Percentiles rank a stretch among this genome's conserved stretches.
Conservation (phyloP, 352 stramenopile species). For the Phytophthora parvispora region DNA sequence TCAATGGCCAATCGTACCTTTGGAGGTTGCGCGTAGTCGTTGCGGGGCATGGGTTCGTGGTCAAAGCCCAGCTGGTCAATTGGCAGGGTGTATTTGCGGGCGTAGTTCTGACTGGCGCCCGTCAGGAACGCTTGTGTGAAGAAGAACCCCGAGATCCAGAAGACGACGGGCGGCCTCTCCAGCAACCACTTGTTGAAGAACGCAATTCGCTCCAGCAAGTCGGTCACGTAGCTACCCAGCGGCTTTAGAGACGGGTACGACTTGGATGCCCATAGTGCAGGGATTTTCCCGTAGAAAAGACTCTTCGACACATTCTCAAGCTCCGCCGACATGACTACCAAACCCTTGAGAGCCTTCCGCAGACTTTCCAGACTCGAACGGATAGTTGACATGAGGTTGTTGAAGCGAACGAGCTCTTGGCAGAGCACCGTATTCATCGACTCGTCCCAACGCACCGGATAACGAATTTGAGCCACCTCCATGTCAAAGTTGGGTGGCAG, state of each 20-base stretch:
- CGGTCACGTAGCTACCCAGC: slow-evolving; percentile 90
- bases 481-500: slow-evolving; percentile 94
- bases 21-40: slow-evolving; percentile 77
- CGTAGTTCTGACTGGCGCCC: slow-evolving; percentile 96
- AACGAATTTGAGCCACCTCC: slow-evolving; percentile 93
- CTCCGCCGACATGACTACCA: slow-evolving; percentile 95
- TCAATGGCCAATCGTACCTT: slow-evolving; percentile 43
- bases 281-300: slow-evolving; percentile 95
- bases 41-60: slow-evolving; percentile 84
- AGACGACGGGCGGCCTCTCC: slow-evolving; percentile 88
- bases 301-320: slow-evolving; percentile 95
- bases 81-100: slow-evolving; percentile 92
- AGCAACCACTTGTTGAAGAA: slow-evolving; percentile 95
- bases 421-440: slow-evolving; percentile 96
- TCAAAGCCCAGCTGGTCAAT: slow-evolving; percentile 92
- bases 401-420: slow-evolving; percentile 96
- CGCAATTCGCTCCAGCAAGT: slow-evolving; percentile 91
- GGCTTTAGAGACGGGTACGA: slow-evolving; percentile 97
- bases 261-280: slow-evolving; percentile 88
- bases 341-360: slow-evolving; percentile 91
- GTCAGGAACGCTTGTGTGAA: slow-evolving; percentile 98
- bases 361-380: slow-evolving; percentile 88
- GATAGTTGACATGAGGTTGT: slow-evolving; percentile 93
- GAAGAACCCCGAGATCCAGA: slow-evolving; percentile 97
- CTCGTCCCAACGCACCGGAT: slow-evolving; percentile 94